phyloP scores from a whole-genome alignment of 768 basidiomycete genomes.

The Boletus patriciae region DNA sequence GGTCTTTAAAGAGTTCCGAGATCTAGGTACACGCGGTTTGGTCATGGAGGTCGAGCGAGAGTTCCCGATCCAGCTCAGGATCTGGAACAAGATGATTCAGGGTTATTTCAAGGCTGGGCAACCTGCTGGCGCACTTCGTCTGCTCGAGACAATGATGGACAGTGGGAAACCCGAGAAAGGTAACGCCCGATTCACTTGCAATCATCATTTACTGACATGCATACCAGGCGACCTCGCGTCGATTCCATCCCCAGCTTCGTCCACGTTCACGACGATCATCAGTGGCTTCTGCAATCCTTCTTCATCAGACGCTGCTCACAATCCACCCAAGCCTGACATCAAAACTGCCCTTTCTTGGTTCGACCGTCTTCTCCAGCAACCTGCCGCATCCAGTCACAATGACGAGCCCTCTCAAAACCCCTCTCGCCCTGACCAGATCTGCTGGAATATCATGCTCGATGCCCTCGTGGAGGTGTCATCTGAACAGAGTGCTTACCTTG shows the following conservation, averaged over 20 bases:
- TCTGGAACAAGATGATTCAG: slow-evolving; percentile 78
- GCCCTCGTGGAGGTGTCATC: slow-evolving; percentile 43
- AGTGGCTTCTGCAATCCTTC: slow-evolving; percentile 60
- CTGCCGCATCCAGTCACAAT: slow-evolving; percentile 33
- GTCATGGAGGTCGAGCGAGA: slow-evolving; percentile 19
- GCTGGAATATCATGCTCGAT: slow-evolving; percentile 63
- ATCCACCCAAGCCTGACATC: slow-evolving; percentile 43
- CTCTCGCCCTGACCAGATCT: slow-evolving; percentile 49
- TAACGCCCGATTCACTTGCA: not conserved
- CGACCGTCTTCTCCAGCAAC: slow-evolving; percentile 54
- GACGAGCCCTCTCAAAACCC: slow-evolving; percentile 45
- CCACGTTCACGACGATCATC: slow-evolving; percentile 66
- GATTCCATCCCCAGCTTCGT: slow-evolving; percentile 56
- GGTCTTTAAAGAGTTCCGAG: slow-evolving; percentile 61
- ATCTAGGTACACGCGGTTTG: slow-evolving; percentile 40
- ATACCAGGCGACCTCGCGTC: slow-evolving; percentile 31
- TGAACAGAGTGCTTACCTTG: slow-evolving; percentile 39
- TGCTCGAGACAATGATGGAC: slow-evolving; percentile 73
- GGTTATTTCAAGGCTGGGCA: slow-evolving; percentile 66
- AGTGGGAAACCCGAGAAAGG: slow-evolving; percentile 28
- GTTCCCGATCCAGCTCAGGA: slow-evolving; percentile 41
- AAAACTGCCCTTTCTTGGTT: slow-evolving; percentile 71
- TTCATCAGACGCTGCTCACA: not conserved
- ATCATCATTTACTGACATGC: not conserved
- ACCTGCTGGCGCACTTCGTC: slow-evolving; percentile 59